phyloP scores from a whole-genome alignment of 2,329 filamentous ascomycete genomes.

The Aspergillus niger region DNA sequence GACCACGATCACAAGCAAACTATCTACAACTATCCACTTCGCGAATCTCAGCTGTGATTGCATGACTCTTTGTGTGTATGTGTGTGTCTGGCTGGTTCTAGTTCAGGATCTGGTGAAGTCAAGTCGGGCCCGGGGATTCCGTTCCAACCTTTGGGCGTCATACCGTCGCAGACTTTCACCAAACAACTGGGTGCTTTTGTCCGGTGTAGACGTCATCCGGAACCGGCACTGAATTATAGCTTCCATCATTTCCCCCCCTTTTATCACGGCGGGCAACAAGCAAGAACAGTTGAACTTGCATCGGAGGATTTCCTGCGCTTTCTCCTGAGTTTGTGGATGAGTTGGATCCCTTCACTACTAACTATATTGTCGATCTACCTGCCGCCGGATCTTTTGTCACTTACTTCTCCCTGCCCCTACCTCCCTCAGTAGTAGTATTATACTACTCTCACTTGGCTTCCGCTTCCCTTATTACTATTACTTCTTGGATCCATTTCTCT shows the following conservation, averaged over 20 bases:
- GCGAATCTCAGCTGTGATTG: neutral
- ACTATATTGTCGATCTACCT: neutral
- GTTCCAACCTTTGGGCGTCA: conserved; percentile 23
- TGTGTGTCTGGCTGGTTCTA: neutral
- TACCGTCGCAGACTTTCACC: conserved; percentile 22
- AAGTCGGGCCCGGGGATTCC: conserved; percentile 20
- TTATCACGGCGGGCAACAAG: neutral
- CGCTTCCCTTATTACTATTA: neutral
- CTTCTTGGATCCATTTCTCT: neutral
- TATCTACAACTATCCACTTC: neutral
- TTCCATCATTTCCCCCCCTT: conserved; percentile 15
- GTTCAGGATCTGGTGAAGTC: conserved; percentile 7
- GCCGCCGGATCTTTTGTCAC: too few species aligned
- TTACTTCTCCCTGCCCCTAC: neutral
- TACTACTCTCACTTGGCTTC: neutral
- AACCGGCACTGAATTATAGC: conserved; percentile 17
- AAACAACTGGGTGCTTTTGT: conserved; percentile 3
- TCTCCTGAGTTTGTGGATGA: neutral
- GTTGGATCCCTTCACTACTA: neutral
- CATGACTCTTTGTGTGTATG: neutral
- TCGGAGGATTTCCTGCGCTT: neutral
- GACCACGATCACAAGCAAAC: neutral
- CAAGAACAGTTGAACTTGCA: neutral
- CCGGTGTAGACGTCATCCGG: conserved; percentile 41
- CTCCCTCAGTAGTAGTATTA: neutral